Evolutionary conservation across 768 basidiomycete genomes (phyloP).

Genomic region (Boletus fagicola): DNA sequence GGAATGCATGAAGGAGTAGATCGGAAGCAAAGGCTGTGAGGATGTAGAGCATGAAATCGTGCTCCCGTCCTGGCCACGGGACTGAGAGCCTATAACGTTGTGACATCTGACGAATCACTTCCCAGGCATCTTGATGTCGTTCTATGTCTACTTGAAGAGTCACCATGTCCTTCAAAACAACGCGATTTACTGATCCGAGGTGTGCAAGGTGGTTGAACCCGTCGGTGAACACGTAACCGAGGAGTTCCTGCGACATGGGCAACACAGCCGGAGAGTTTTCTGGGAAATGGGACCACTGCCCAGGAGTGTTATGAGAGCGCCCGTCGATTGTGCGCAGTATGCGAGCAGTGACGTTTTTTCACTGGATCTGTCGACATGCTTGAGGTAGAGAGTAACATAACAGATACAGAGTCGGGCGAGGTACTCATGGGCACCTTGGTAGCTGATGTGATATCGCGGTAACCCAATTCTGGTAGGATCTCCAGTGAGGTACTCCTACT

Average conservation of each 20-base stretch:
- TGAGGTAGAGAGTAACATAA: conserved; percentile 1
- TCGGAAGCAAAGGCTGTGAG: conserved; percentile 4
- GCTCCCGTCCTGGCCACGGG: conserved; percentile 1
- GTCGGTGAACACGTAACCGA: conserved; percentile 1
- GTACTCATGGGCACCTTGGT: conserved; percentile 1
- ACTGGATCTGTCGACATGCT: background rate
- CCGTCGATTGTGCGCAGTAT: conserved; percentile 1
- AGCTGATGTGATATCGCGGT: conserved; percentile 7
- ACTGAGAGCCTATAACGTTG: background rate
- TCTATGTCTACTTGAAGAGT: background rate
- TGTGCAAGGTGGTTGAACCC: conserved; percentile 8
- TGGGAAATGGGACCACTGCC: background rate
- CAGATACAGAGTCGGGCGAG: conserved; percentile 8
- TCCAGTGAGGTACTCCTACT: conserved; percentile 17
- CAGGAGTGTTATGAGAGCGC: background rate
- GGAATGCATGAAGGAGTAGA: conserved; percentile 2
- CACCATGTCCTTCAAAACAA: conserved; percentile 2
- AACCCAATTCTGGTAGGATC: background rate
- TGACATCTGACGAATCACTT: background rate
- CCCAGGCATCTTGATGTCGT: conserved; percentile 1
- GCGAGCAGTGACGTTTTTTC: background rate
- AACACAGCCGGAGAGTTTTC: background rate
- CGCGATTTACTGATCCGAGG: background rate
- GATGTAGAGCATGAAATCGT: conserved; percentile 10
- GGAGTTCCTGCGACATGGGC: background rate